Base-by-base conservation (phyloP, 352 stramenopile species). In the Phytophthora ramorum region DNA sequence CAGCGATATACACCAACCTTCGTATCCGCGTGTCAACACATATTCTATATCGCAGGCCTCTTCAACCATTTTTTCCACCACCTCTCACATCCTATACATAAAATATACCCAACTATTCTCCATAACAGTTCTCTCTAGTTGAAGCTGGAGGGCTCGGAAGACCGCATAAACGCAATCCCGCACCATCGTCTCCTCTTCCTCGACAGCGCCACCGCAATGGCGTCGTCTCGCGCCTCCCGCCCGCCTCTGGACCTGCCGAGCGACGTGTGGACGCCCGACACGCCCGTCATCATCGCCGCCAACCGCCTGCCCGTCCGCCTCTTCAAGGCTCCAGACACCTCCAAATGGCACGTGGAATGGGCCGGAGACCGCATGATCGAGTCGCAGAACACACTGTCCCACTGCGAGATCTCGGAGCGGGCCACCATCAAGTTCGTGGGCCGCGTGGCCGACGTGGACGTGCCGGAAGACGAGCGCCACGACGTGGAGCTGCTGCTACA, bases 391-490 rank as follows among this genome's bases (percentile, higher is more conserved):
- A 84, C 79, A 22, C 83, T 93, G 34, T 93, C 83, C 24, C 83
- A 91, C 56, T 71, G 86, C 38, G 83, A 92, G 56, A 78, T 93
- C 46, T 87, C 83, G 41, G 64, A 85, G 38, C 78, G 76, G 28
- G 78, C 78, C 4, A 81, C 68, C n/a, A 78, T 93, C 61, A 90
- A 89, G 58, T 93, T 93, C 28, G 82, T 93, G 12, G 85, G 85
- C 1, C 79, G 81, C 19, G 71, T 93, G 28, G 68, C 68, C 19
- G 85, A 93, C 49, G 55, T 78, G 30, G 66, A 82, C 38, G 69
- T 91, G 22, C 74, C 81, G 10, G 35, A 79, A 9, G 70, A 82
- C 14, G 79, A 91, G n/a, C 78, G 84, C 9, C 63, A 63, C 3
- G 71, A 81, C 49, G 76, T 90, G 12, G 71, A 75, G 22, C 58